Evolutionary conservation across 2,329 filamentous ascomycete species (phyloP), one percentile per base, ranked within the genome.

Genomic region (Sporothrix euskadiensis): DNA sequence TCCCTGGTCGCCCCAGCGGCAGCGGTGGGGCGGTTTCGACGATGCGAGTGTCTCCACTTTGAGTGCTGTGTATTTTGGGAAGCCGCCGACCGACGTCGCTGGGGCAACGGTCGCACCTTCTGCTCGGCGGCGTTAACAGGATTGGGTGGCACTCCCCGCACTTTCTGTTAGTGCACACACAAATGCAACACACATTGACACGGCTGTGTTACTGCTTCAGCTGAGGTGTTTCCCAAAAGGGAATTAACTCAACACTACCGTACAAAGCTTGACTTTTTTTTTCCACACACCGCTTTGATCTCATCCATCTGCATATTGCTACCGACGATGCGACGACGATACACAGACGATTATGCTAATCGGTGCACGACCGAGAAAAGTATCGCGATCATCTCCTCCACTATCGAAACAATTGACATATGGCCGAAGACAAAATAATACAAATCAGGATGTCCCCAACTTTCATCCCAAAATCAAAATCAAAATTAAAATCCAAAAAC

Each of bases 11-110:
- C 49, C 66, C 30, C 44, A 56, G 66, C 35, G 47, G 47, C 49
- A 54, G 49, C 52, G 52, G 32, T 44, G n/a, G n/a, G n/a, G n/a
- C 22, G 68, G 35, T 41, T 41, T 57, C 12, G 68, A 70, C 32
- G 68, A 70, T 70, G 35, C n/a, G 44, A n/a, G 32, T 7, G 49
- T 57, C 52, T 70, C 66, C 66, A 70, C 68, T 71, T 49, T 71
- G 69, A 69, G 39, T 57, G 47, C 61, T 49, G 14, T 49, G 44
- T 49, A 19, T 49, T 16, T 49, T 63, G 61, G 47, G 49, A 9
- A 32, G 56, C 14, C 44, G 14, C 44, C 22, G n/a, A 63, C 22
- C 26, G 32, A 47, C 32, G 73, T 74, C 72, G 70, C 56, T 70
- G 35, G n/a, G 30, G 72, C 47, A 47, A 73, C 41, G 35, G 49